phyloP scores from a whole-genome alignment of 1,139 yeast species.

The Candida neerlandica region DNA sequence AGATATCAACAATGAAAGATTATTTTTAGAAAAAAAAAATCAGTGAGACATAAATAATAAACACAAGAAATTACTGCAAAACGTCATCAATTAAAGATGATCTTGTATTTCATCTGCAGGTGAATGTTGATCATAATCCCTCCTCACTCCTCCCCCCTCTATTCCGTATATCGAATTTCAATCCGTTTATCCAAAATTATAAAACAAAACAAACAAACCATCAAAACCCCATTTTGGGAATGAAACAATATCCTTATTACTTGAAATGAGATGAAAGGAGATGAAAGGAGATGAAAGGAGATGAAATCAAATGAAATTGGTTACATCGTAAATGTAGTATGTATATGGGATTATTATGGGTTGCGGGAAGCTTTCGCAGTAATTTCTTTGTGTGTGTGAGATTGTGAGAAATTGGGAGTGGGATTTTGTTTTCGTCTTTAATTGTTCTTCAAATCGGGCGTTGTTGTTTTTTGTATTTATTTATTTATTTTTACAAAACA shows the following conservation, averaged over 20 bases:
- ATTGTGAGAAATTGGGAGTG: too few species aligned
- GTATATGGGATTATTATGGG: background rate
- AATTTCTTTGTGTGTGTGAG: background rate
- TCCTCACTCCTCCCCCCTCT: too few species aligned
- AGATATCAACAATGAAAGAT: background rate
- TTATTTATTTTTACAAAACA: background rate
- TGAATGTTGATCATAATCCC: background rate
- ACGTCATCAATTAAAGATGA: background rate
- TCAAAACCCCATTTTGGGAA: background rate
- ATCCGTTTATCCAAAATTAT: background rate
- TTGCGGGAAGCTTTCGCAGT: background rate
- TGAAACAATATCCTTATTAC: background rate
- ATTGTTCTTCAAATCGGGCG: background rate
- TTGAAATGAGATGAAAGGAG: background rate
- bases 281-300: background rate
- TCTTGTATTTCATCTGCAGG: background rate
- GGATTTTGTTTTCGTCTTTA: too few species aligned
- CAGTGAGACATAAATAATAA: background rate
- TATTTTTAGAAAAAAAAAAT: background rate
- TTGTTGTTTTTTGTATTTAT: background rate
- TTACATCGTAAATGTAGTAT: background rate
- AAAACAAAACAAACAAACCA: background rate
- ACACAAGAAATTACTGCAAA: constrained; percentile 1
- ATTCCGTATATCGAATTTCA: too few species aligned
- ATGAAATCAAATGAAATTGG: background rate